Evolutionary conservation across 805 yeast genomes (phyloP).

Genomic region (Hanseniaspora meyeri): DNA sequence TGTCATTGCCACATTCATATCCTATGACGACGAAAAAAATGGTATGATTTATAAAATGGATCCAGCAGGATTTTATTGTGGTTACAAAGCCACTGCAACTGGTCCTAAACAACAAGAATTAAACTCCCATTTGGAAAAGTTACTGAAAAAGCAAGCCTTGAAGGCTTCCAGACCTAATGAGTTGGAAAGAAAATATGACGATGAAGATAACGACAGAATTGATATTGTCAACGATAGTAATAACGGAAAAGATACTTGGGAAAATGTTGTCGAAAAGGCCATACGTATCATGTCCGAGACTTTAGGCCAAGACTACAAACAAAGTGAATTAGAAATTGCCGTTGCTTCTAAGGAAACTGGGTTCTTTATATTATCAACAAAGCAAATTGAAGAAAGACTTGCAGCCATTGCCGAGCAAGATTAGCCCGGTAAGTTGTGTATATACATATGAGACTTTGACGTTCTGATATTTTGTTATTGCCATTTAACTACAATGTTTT

Average conservation of each 20-base stretch:
- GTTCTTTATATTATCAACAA: conserved; percentile 62
- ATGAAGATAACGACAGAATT: conserved; percentile 18
- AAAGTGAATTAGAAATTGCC: conserved; percentile 87
- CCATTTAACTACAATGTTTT: too few relatives aligned
- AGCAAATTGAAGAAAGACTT: conserved; percentile 88
- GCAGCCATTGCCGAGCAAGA: conserved; percentile 95
- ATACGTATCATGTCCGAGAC: conserved; percentile 77
- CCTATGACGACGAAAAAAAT: conserved; percentile 81
- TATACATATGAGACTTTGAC: too few relatives aligned
- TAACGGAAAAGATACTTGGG: conserved; percentile 38
- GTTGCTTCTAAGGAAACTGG: conserved; percentile 59
- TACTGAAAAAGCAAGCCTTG: conserved; percentile 58
- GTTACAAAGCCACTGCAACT: conserved; percentile 82
- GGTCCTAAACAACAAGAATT: conserved; percentile 98
- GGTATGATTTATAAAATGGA: conserved; percentile 87
- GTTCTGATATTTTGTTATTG: too few relatives aligned
- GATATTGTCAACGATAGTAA: neutral
- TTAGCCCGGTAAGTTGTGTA: conserved; percentile 25
- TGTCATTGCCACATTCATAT: conserved; percentile 76
- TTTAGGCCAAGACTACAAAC: conserved; percentile 84
- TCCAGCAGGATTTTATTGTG: conserved; percentile 92
- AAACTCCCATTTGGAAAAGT: conserved; percentile 77
- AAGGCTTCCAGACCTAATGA: conserved; percentile 25
- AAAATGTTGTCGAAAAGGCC: conserved; percentile 76
- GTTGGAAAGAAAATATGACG: conserved; percentile 12